These are phyloP conservation scores for Talaromyces wortmannii DNA, from an alignment of 495 filamentous ascomycete genomes.

Conservation along the genomic window DNA sequence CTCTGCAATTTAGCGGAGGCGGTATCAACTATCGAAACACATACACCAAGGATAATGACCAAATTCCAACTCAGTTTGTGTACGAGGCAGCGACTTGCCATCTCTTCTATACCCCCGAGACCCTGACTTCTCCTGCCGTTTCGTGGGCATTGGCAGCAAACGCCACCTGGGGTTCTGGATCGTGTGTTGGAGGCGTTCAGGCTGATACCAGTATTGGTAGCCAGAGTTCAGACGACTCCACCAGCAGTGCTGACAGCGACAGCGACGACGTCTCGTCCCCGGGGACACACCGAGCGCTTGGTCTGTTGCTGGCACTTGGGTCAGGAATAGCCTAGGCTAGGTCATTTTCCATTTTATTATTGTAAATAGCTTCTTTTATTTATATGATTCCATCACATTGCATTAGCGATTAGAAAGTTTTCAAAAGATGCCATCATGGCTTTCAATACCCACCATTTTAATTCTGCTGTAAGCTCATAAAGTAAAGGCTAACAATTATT, in stretches of 20 bases:
- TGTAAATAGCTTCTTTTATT: no score
- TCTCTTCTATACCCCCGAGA: constrained; percentile 44
- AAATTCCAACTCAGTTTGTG: constrained; percentile 44
- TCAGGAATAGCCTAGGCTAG: neutral
- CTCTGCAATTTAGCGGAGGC: neutral
- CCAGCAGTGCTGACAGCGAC: neutral
- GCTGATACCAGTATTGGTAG: neutral
- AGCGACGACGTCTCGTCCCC: neutral
- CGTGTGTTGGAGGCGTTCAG: neutral
- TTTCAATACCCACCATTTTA: no score
- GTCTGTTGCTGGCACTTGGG: neutral
- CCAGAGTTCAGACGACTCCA: neutral
- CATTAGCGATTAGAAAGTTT: no score
- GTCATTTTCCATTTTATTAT: no score
- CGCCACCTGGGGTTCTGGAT: constrained; percentile 8
- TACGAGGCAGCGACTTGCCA: constrained; percentile 48
- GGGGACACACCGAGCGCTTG: neutral
- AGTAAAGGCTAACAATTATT: no score
- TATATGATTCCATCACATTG: neutral
- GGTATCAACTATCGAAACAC: neutral
- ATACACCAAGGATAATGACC: constrained; percentile 5
- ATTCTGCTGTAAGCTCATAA: no score
- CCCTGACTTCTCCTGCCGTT: constrained; percentile 27
- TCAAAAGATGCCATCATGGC: no score
- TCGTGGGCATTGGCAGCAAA: constrained; percentile 38